Conservation (phyloP, 1,284 basidiomycete species). For the Melampsora abietis-canadensis region DNA sequence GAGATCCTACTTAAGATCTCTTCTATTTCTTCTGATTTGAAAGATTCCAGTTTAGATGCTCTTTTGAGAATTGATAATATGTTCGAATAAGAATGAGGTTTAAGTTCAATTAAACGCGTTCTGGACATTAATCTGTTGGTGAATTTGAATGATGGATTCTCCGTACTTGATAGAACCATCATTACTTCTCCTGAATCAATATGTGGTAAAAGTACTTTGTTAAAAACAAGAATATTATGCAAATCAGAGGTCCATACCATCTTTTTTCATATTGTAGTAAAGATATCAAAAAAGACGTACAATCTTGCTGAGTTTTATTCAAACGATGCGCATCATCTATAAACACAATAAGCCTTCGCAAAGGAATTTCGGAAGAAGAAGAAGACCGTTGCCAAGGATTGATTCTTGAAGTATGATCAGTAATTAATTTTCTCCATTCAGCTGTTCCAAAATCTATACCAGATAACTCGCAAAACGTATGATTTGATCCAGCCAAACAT, state of each 20-base stretch:
- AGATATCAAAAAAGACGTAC: conserved; percentile 50
- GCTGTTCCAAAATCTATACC: conserved; percentile 63
- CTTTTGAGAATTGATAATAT: conserved; percentile 34
- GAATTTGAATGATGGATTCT: conserved; percentile 79
- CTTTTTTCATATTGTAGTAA: conserved; percentile 74
- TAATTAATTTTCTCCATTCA: conserved; percentile 74
- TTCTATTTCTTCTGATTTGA: conserved; percentile 49
- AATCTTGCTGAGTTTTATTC: conserved; percentile 74
- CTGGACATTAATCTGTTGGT: conserved; percentile 73
- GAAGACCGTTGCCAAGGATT: conserved; percentile 58
- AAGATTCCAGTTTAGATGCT: conserved; percentile 9
- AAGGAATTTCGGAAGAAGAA: conserved; percentile 61
- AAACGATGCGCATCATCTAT: conserved; percentile 86
- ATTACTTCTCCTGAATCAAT: conserved; percentile 48
- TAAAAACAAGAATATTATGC: not conserved
- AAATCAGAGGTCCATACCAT: conserved; percentile 55
- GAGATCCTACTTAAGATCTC: conserved; percentile 59
- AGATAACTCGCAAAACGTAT: conserved; percentile 52
- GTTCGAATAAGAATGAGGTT: conserved; percentile 48
- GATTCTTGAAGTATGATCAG: conserved; percentile 57
- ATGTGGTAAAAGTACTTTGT: conserved; percentile 45
- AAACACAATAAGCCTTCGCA: conserved; percentile 64
- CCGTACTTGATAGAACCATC: conserved; percentile 83
- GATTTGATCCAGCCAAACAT: conserved; percentile 67
- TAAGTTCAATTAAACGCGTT: conserved; percentile 60